Evolutionary conservation across 345 rosid genomes (phyloP).

Genomic region (Citrus cavaleriei): DNA sequence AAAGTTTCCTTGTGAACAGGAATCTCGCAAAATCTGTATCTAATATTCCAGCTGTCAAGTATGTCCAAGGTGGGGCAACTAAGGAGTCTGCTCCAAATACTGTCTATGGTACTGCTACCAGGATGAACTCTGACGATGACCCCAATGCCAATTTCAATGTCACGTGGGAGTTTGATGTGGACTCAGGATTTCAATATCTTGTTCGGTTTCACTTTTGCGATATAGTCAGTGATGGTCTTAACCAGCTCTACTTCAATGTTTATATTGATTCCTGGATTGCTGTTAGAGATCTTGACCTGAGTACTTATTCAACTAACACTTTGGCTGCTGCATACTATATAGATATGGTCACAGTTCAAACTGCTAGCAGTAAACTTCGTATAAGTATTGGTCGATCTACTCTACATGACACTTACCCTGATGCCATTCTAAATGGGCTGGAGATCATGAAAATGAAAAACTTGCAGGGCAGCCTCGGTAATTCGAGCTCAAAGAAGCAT

Average conservation of each 20-base stretch:
- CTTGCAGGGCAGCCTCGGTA: constrained; percentile 45
- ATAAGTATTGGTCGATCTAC: constrained; percentile 53
- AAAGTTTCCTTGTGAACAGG: constrained; percentile 26
- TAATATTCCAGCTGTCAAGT: constrained; percentile 48
- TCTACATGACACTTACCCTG: constrained; percentile 23
- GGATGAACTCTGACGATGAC: constrained; percentile 49
- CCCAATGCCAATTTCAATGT: constrained; percentile 67
- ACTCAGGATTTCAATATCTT: constrained; percentile 63
- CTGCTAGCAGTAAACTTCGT: constrained; percentile 34
- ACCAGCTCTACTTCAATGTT: constrained; percentile 71
- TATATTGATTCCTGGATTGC: constrained; percentile 54
- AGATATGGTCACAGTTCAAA: constrained; percentile 48
- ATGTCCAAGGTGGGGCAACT: constrained; percentile 46
- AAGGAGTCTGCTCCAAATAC: constrained; percentile 50
- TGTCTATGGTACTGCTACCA: constrained; percentile 67
- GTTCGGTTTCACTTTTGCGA: constrained; percentile 89
- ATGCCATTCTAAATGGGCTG: constrained; percentile 69
- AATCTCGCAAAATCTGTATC: constrained; percentile 40
- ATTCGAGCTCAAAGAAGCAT: constrained; percentile 39
- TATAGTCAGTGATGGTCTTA: constrained; percentile 43
- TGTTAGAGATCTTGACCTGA: constrained; percentile 47
- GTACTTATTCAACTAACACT: constrained; percentile 12
- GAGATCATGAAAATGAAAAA: constrained; percentile 78
- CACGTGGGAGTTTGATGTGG: constrained; percentile 73
- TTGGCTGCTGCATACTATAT: constrained; percentile 46